Percentiles rank a stretch among this genome's conserved stretches.
phyloP scores from a whole-genome alignment of 2,329 filamentous ascomycete species.

The Botryotinia globosa region DNA sequence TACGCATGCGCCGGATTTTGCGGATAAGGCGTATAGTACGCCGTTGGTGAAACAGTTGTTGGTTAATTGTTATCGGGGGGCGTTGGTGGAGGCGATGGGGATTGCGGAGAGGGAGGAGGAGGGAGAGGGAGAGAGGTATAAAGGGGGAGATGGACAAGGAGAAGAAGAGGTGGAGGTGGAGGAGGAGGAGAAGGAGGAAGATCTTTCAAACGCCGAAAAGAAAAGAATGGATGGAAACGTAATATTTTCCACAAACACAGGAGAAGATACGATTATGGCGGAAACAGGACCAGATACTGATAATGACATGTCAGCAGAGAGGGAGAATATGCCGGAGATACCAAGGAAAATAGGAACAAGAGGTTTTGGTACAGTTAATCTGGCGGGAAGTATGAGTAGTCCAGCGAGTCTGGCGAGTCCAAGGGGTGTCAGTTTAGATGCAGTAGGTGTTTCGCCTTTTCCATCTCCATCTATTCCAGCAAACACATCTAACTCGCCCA shows the following conservation, averaged over 20 bases:
- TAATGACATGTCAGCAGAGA: not conserved
- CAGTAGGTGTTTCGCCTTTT: not conserved
- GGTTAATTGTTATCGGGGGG: conserved; percentile 4
- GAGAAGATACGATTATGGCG: not conserved
- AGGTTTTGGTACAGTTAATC: not conserved
- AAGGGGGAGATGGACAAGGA: too few relatives aligned
- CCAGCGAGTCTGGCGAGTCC: not conserved
- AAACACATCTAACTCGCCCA: not conserved
- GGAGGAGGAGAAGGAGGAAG: too few relatives aligned
- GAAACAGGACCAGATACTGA: not conserved
- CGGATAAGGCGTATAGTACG: conserved; percentile 1
- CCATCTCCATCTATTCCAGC: not conserved
- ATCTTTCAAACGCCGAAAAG: accelerated
- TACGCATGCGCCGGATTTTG: not conserved
- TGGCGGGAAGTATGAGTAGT: not conserved
- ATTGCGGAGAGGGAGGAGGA: not conserved
- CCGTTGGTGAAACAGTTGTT: conserved; percentile 8
- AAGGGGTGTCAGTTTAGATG: accelerated
- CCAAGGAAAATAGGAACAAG: too few relatives aligned
- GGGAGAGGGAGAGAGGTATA: too few relatives aligned
- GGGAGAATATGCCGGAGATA: not conserved
- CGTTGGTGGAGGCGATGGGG: not conserved
- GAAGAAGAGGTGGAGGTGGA: too few relatives aligned
- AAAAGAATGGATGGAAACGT: not conserved
- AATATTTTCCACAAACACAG: not conserved